Base-by-base conservation (phyloP, 352 stramenopile species). In the Globisporangium middletonii region DNA sequence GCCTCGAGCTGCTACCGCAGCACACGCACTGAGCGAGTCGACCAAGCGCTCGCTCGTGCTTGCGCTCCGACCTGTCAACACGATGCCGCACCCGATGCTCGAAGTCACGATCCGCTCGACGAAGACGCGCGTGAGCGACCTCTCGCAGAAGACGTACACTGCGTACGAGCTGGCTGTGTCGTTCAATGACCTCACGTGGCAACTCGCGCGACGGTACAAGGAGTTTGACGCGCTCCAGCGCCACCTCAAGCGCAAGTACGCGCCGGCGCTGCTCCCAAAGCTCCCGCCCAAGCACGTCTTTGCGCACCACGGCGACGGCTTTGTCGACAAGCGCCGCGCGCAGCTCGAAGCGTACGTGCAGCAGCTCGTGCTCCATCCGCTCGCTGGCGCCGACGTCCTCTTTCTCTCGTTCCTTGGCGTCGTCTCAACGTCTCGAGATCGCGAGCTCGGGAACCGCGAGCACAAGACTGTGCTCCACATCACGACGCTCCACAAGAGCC, bases 41-140 rank as follows among this genome's bases (percentile, higher is more conserved):
- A 54, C 63, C 48, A 71, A 60, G 55, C 53, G 66, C n/a, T 65
- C 47, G 37, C 54, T 78, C 50, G 23, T 63, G 13, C 46, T 86
- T n/a, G 28, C 67, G 48, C 45, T 86, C n/a, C 54, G 64, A 2
- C 63, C 68, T 5, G 55, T 80, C 18, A 80, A 82, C 54, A 53
- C 59, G 42, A 89, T 91, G 78, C 83, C 83, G 4, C 72, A 79
- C 13, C 79, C 83, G 18, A 83, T 68, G 23, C 66, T 92, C 26
- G 55, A 86, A 45, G 53, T 94, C 16, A 59, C 59, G 1, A 90
- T 94, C 47, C 63, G 74, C 0, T 55, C 62, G n/a, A 87, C 76
- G n/a, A 84, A 85, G 56, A 89, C 70, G 61, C 89, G 86, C 65
- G 64, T 89, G 26, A 94, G 83, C 57, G 83, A 94, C 57, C 63